Evolutionary conservation across 371 early-diverging fungal species (phyloP), one percentile per base, ranked within the genome.

Genomic region (Actinomortierella wolfii): DNA sequence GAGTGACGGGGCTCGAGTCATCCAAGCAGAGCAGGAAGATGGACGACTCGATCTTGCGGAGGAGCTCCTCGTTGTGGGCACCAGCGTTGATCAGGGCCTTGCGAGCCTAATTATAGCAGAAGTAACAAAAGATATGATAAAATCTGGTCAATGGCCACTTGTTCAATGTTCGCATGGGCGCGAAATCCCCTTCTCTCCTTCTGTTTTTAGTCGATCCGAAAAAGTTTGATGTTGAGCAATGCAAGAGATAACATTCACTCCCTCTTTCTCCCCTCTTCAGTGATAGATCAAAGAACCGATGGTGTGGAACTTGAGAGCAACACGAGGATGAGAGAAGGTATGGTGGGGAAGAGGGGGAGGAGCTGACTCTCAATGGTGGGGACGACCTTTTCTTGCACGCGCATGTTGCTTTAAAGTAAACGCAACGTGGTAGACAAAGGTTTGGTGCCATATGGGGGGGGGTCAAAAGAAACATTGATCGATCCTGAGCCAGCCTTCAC

Each of bases 11-110:
- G 17, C 78, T 78, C 3, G 83, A 74, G 71, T 89, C 91, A 74
- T 97, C 98, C 51, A 97, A 84, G 76, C 95, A 94, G 57, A 97
- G 81, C 40, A 92, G 81, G 76, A 96, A 94, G 4, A 87, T 84
- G 3, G 95, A 81, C 44, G 86, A 82, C 79, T 96, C 94, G 68
- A 97, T 89, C 61, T 85, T 84, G 53, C 90, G 86, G 60, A 97
- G 76, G n/a, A 82, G 68, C 54, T 78, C 76, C 50, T 80, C 82
- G 79, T 96, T 94, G 49, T 78, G 57, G n/a, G 92, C 83, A 61
- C 83, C 69, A 8, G 85, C 86, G 48, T 85, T 81, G 51, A 88
- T 44, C 45, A 96, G 79, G 29, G 81, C 49, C 60, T 88, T 81
- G 53, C 91, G 88, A 65, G 79, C 77, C 78, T 79, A 57, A 43